Evolutionary conservation across 441 rosid species (phyloP).

Genomic region (Gossypium aridum): DNA sequence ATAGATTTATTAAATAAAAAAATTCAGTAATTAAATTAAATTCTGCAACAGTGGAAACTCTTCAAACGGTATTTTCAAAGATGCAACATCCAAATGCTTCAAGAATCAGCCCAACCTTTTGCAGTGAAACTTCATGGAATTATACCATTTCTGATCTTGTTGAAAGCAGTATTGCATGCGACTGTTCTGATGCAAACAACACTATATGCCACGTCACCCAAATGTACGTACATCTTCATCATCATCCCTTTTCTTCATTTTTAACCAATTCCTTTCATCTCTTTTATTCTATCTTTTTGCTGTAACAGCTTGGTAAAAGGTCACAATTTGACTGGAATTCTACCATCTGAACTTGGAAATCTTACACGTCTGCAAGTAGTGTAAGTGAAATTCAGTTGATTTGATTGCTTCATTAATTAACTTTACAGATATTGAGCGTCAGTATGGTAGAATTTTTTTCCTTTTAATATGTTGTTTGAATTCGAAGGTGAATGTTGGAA

Average conservation of each 20-base stretch:
- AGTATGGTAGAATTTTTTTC: background rate
- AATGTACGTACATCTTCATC: constrained; percentile 30
- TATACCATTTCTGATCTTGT: background rate
- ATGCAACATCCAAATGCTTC: constrained; percentile 27
- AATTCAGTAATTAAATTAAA: background rate
- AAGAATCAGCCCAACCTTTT: constrained; percentile 30
- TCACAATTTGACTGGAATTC: constrained; percentile 43
- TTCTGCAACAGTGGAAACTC: constrained; percentile 41
- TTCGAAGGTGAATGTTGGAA: background rate
- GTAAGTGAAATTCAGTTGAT: constrained; percentile 31
- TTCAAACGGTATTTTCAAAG: constrained; percentile 39
- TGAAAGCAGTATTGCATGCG: constrained; percentile 33
- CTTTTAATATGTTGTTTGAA: background rate
- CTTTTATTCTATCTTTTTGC: background rate
- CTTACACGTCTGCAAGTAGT: constrained; percentile 45
- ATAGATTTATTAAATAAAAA: too few species aligned
- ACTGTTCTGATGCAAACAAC: constrained; percentile 30
- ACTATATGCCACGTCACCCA: constrained; percentile 50
- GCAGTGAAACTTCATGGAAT: constrained; percentile 35
- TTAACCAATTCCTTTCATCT: too few species aligned
- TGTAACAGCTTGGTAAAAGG: constrained; percentile 43
- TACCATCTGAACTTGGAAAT: constrained; percentile 57
- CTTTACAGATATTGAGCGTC: background rate
- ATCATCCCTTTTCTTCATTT: background rate
- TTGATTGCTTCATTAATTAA: background rate